Base-by-base conservation (phyloP, 2,329 filamentous ascomycete genomes). In the Fusarium solani-melongenae region DNA sequence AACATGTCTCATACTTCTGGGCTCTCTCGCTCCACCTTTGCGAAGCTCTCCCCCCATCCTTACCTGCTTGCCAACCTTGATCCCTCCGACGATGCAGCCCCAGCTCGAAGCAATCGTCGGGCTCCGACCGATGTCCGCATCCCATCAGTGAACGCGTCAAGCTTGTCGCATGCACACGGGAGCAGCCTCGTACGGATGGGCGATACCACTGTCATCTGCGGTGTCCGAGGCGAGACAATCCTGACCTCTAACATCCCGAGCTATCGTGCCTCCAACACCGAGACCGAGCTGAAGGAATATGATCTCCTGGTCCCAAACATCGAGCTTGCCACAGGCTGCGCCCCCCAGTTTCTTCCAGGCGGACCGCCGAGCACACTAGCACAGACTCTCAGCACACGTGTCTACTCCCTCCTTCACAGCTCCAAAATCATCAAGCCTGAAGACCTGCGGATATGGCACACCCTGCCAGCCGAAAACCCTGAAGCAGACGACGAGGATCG, bases 161-260 rank as follows among this genome's bases (percentile, higher is more conserved):
- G 94, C 24, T 86, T 99, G 58, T 94, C 94, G 1, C 95, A 99
- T 82, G 93, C 94, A 64, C 92, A 97, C 80, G 96, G 96, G 60
- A 97, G 94, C 77, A 93, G 96, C 1, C 92, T 98, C 0, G 93
- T 98, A 58, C 91, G 96, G 38, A 87, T 93, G 60, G 96, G 96
- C 55, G 94, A 97, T 82, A 98, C 96, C 1, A 95, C 94, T 1
- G 94, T 95, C n/a, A 95, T 99, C 39, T 98, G 95, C 80, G 96
- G 96, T 66, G 91, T 99, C 22, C 91, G 96, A 51, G 95, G 89
- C 61, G 96, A 99, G 84, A 92, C 97, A 8, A 86, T 99, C 29
- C 87, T 92, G 56, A 92, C 93, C 4, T 88, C 89, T 58, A 91
- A 94, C 80, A 94, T 97, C 67, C 92, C 92, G 56, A 91, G 90